phyloP scores from a whole-genome alignment of 1,284 basidiomycete genomes.

The Sphagnurus paluster region DNA sequence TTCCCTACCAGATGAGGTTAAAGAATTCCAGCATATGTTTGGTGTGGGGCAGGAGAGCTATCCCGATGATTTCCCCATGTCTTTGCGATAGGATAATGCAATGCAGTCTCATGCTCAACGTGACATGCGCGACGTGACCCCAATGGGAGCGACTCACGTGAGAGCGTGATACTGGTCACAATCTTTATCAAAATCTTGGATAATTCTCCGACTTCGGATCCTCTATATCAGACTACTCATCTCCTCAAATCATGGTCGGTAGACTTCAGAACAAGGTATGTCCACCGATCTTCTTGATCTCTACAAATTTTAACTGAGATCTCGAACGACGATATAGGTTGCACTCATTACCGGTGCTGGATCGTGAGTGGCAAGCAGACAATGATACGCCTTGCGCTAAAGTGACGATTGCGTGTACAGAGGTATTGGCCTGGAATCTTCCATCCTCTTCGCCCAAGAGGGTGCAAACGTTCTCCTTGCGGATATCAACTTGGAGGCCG shows the following conservation, averaged over 20 bases:
- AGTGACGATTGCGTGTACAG: constrained; percentile 36
- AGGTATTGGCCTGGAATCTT: constrained; percentile 93
- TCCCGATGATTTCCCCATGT: constrained; percentile 39
- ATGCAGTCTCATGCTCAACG: not conserved
- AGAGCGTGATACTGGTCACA: not conserved
- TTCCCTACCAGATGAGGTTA: constrained; percentile 24
- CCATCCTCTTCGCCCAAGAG: constrained; percentile 90
- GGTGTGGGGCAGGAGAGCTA: constrained; percentile 21
- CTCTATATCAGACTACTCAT: too few species aligned
- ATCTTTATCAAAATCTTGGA: too few species aligned
- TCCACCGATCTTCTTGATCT: constrained; percentile 1
- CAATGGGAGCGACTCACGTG: not conserved
- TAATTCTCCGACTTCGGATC: too few species aligned
- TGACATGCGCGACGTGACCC: constrained; percentile 1
- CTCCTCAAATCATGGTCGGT: constrained; percentile 51
- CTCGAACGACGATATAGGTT: constrained; percentile 45
- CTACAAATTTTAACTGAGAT: constrained; percentile 14
- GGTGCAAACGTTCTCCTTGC: constrained; percentile 86
- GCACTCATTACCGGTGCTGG: constrained; percentile 84
- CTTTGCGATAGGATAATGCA: constrained; percentile 29
- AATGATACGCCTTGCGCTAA: constrained; percentile 12
- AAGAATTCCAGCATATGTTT: constrained; percentile 29
- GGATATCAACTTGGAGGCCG: constrained; percentile 83
- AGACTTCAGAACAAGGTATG: constrained; percentile 71
- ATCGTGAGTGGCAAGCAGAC: constrained; percentile 57